These are phyloP conservation scores for Cladosporium sp. DNA, from an alignment of 2,329 filamentous ascomycete genomes.

Conservation along the genomic window DNA sequence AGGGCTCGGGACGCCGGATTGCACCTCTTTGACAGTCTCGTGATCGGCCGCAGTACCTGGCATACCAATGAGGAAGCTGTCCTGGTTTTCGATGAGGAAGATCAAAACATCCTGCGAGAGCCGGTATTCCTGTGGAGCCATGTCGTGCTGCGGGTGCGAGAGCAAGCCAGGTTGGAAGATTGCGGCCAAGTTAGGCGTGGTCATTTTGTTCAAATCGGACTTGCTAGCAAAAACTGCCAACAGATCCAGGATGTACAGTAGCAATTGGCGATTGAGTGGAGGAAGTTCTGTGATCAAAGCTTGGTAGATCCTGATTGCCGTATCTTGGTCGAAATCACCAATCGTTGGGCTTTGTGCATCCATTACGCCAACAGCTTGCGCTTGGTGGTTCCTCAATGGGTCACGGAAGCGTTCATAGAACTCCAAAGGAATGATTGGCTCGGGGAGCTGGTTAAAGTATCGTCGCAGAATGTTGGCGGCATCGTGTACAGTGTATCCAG, in stretches of 20 bases:
- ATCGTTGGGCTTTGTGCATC: constrained; percentile 62
- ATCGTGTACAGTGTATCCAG: constrained; percentile 96
- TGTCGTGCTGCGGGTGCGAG: constrained; percentile 89
- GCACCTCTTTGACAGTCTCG: constrained; percentile 62
- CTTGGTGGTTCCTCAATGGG: constrained; percentile 67
- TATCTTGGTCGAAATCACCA: constrained; percentile 68
- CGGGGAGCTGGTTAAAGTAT: constrained; percentile 93
- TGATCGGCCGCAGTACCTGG: constrained; percentile 97
- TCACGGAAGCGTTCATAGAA: constrained; percentile 89
- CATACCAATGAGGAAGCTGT: constrained; percentile 98
- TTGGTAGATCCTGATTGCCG: constrained; percentile 80
- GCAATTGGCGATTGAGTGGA: constrained; percentile 84
- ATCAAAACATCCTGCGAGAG: constrained; percentile 96
- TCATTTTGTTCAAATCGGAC: constrained; percentile 95
- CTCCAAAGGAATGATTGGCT: constrained; percentile 91
- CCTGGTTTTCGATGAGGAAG: constrained; percentile 96
- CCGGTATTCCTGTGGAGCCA: constrained; percentile 90
- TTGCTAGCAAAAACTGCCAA: constrained; percentile 97
- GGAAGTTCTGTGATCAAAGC: constrained; percentile 87
- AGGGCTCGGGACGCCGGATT: constrained; percentile 61
- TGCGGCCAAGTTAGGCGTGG: constrained; percentile 84
- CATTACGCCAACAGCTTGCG: constrained; percentile 65
- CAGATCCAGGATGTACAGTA: constrained; percentile 93
- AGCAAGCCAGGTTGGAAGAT: constrained; percentile 98
- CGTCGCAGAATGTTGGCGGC: constrained; percentile 92